A percentile compares a stretch with the other conserved stretches of the same genome.
Conservation (phyloP, 2,329 filamentous ascomycete species). For the Fusarium paranaense region DNA sequence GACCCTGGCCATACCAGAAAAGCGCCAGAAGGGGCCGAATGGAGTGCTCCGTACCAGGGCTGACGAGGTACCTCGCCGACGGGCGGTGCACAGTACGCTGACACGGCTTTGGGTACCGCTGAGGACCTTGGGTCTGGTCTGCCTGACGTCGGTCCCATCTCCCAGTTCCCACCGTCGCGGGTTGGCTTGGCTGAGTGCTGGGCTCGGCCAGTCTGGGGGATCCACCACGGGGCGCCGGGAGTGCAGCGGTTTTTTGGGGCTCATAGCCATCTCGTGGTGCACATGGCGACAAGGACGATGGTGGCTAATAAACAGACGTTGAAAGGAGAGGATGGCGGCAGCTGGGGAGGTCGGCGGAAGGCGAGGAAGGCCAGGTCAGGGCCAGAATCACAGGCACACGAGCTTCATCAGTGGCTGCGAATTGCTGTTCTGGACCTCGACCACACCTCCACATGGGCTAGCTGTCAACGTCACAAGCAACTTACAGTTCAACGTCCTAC, state of each 20-base stretch:
- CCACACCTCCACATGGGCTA: background rate
- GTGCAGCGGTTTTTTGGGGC: conserved; percentile 15
- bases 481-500: conserved; percentile 23
- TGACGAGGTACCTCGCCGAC: conserved; percentile 30
- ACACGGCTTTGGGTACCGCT: conserved; percentile 37
- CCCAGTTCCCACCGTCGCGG: conserved; percentile 33
- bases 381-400: conserved; percentile 2
- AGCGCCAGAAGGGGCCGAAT: conserved; percentile 22
- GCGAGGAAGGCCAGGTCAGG: background rate
- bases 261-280: conserved; percentile 12
- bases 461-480: conserved; percentile 28
- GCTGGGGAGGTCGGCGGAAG: background rate
- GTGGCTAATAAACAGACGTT: conserved; percentile 19
- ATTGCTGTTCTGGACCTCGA: background rate
- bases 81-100: conserved; percentile 32
- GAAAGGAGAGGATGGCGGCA: conserved; percentile 8
- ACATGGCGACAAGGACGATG: conserved; percentile 22
- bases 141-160: conserved; percentile 31
- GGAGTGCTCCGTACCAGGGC: conserved; percentile 7
- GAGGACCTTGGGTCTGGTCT: conserved; percentile 6
- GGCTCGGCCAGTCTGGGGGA: conserved; percentile 29
- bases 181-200: conserved; percentile 31
- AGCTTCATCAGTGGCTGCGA: background rate
- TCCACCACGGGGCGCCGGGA: conserved; percentile 30
- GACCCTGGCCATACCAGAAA: conserved; percentile 32